Evolutionary conservation across 257 asterid genomes (phyloP).

Genomic region (Solanum pennellii): DNA sequence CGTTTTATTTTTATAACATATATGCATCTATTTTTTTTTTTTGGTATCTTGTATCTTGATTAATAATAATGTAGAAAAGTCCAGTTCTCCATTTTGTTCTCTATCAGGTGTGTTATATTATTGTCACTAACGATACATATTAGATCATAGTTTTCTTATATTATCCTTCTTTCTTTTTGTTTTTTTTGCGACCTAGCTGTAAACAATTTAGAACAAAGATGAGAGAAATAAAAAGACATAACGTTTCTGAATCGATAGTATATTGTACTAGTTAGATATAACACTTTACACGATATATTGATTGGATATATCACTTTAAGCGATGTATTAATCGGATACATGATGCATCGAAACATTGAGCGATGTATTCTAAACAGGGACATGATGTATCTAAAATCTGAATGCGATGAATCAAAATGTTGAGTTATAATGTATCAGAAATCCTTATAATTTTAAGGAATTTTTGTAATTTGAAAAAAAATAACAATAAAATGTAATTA

Average conservation of each 20-base stretch:
- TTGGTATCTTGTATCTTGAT: not conserved
- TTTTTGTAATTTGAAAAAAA: too few species aligned
- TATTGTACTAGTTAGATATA: too few species aligned
- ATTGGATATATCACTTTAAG: too few species aligned
- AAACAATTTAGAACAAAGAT: not conserved
- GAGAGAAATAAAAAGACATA: not conserved
- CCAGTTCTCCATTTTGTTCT: not conserved
- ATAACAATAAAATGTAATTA: too few species aligned
- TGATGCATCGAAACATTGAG: too few species aligned
- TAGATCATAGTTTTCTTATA: not conserved
- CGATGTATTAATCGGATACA: too few species aligned
- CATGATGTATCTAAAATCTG: too few species aligned
- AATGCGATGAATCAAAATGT: too few species aligned
- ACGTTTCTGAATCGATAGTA: not conserved
- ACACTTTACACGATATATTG: too few species aligned
- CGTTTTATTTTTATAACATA: not conserved
- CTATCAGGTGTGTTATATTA: not conserved
- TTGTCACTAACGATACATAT: not conserved
- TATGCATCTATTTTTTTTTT: not conserved
- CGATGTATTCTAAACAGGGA: too few species aligned
- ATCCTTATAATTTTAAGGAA: too few species aligned
- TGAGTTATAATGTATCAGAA: too few species aligned
- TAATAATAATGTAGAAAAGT: not conserved
- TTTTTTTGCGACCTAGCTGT: not conserved
- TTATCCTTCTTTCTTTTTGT: not conserved